A percentile compares a stretch with the other conserved stretches of the same genome.
These are phyloP conservation scores for Hyparrhenia diplandra DNA, from an alignment of 176 grass and related monocot genomes.

Conservation along the genomic window DNA sequence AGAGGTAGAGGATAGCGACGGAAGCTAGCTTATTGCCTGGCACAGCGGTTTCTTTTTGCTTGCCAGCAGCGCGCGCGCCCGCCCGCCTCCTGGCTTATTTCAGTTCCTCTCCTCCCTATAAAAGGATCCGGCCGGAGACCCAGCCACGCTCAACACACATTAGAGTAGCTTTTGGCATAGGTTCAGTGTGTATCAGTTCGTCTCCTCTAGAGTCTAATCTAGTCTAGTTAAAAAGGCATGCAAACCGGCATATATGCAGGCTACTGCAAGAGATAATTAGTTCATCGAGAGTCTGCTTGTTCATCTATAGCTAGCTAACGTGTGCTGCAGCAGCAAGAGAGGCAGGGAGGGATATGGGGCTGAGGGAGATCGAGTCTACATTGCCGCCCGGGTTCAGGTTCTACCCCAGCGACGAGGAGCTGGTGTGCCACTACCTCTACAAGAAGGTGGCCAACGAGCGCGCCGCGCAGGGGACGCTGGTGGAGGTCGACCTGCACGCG, in stretches of 20 bases:
- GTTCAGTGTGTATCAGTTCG: background rate
- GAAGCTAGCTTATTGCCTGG: background rate
- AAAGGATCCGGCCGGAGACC: conserved; percentile 9
- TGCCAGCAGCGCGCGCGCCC: background rate
- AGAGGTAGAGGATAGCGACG: too few relatives aligned
- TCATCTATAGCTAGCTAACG: too few relatives aligned
- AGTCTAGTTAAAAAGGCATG: background rate
- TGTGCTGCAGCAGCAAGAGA: too few relatives aligned
- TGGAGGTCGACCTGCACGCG: conserved; percentile 85
- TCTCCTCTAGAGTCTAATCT: background rate
- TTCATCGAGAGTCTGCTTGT: background rate
- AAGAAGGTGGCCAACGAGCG: conserved; percentile 83
- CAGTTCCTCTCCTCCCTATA: background rate
- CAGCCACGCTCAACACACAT: background rate
- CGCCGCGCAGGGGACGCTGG: conserved; percentile 59
- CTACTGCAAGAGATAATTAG: background rate
- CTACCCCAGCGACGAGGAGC: conserved; percentile 93
- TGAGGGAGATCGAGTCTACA: conserved; percentile 84
- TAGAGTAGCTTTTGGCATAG: background rate
- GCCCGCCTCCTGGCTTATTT: background rate
- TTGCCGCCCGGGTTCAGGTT: conserved; percentile 97
- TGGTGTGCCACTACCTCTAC: conserved; percentile 93
- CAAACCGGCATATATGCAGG: background rate
- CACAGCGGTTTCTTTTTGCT: background rate
- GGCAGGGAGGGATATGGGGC: conserved; percentile 38